Evolutionary conservation across 441 rosid species (phyloP), one percentile per base, ranked within the genome.

Genomic region (Isatis lusitanica): DNA sequence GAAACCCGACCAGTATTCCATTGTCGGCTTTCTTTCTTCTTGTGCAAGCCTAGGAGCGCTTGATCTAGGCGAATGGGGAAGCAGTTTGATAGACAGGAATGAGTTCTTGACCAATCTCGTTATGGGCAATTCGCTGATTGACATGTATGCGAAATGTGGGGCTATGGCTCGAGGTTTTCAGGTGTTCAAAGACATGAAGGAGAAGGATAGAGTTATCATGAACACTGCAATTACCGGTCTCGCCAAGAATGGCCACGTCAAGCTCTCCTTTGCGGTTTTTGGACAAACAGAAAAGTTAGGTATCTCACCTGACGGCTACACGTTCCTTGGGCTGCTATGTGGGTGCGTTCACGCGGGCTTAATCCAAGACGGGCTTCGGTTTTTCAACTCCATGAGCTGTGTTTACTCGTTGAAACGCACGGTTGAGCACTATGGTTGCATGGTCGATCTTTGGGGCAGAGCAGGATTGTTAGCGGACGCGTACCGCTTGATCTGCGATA

Each of bases 91-190:
- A 52, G 68, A 70, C 68, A 84, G 72, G 80, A 43, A 46, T 11
- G 68, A 73, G 74, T 83, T 66, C 46, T 79, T 59, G 80, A 86
- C 61, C 53, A 83, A 70, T 79, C 72, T 46, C 61, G 79, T 48
- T 79, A 83, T 31, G 78, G 88, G 85, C 0, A 83, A 74, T 75
- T 84, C 86, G 1, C 21, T 86, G 63, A 83, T 86, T 42, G 80
- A 88, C 66, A 86, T 88, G 90, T 85, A 86, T 75, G 86, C 90
- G 6, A 88, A 81, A 64, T 86, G 86, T 17, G 90, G 92, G 53
- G 74, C 57, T 38, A 73, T 82, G 74, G 58, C 76, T 67, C 74
- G 63, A 55, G 90, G 84, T 9, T 60, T 76, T 74, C 66, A 59
- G 53, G 85, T 86, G 64, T 85, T 84, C 13, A 31, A 74, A 64